Evolutionary conservation across 1,284 basidiomycete species (phyloP), one percentile per base, ranked within the genome.

Genomic region (Leccinum subrobustum): DNA sequence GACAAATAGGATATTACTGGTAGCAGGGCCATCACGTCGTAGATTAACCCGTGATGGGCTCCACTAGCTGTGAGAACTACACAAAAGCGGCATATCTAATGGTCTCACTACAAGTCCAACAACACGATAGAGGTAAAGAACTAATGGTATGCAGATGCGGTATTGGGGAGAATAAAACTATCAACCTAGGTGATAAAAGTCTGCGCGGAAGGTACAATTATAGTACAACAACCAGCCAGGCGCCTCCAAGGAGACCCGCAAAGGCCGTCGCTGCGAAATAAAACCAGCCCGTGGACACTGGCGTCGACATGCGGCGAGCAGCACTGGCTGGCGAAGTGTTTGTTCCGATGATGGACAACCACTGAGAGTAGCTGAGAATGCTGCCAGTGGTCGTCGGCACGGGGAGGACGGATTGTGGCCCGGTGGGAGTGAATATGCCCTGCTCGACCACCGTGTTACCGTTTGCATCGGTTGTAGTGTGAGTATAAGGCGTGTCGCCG

Each of bases 341-440:
- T 2, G 77, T 79, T 29, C 81, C 82, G 42, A 81, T 67, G 54
- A 75, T 62, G 20, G 73, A 75, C n/a, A 79, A 64, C 81, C 83
- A 89, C 42, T 78, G 74, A 59, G 81, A 83, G 69, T 82, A 87
- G 53, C 73, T 64, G 58, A 86, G 70, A 54, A 90, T 70, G 0
- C 82, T 82, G 18, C 88, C 88, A 0, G 77, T 77, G 0, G 75
- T 72, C 2, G 78, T 68, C 12, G 76, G 64, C 1, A 65, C 68
- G 5, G 78, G 73, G 0, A 76, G 71, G 0, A 74, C 71, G 3
- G 80, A 79, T 1, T 73, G 65, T 8, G 81, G 78, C 48, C 78
- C 83, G 4, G 83, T 81, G 3, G 88, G 86, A 0, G 81, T 86
- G 69, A 88, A 91, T 9, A 76, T 77, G 60, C 79, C 87, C 12